phyloP scores from a whole-genome alignment of 2,329 filamentous ascomycete species.

The Lachnellula hyalina region DNA sequence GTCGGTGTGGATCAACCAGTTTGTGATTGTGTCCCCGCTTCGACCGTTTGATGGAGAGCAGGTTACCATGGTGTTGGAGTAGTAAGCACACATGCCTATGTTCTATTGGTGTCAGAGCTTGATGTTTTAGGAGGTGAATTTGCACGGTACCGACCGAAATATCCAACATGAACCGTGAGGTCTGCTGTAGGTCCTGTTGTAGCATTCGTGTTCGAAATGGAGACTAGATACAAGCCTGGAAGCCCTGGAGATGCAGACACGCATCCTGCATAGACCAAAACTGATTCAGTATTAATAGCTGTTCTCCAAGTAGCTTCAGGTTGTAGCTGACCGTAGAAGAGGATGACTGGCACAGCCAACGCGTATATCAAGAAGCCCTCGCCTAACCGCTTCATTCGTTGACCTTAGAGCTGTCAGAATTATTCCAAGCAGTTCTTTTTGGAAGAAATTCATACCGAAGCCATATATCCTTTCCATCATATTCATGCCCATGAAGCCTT shows the following conservation, averaged over 20 bases:
- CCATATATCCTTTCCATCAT: background rate
- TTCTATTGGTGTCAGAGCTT: background rate
- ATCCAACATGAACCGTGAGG: background rate
- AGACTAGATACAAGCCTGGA: background rate
- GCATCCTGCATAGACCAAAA: background rate
- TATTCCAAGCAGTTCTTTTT: background rate
- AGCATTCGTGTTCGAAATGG: background rate
- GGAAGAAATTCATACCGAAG: background rate
- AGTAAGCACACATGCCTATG: background rate
- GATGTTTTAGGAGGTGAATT: background rate
- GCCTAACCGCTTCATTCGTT: background rate
- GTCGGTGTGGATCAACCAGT: background rate
- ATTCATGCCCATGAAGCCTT: background rate
- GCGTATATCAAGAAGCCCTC: background rate
- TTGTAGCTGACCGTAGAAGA: background rate
- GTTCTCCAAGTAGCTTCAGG: background rate
- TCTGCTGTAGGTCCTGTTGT: background rate
- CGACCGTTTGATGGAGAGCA: background rate
- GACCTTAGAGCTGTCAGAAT: background rate
- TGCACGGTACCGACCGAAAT: background rate
- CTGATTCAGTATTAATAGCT: background rate
- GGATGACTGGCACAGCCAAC: background rate
- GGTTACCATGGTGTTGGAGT: background rate
- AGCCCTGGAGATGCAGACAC: background rate
- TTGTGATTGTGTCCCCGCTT: background rate